phyloP scores from a whole-genome alignment of 768 basidiomycete species.

The Lactarius tabidus region DNA sequence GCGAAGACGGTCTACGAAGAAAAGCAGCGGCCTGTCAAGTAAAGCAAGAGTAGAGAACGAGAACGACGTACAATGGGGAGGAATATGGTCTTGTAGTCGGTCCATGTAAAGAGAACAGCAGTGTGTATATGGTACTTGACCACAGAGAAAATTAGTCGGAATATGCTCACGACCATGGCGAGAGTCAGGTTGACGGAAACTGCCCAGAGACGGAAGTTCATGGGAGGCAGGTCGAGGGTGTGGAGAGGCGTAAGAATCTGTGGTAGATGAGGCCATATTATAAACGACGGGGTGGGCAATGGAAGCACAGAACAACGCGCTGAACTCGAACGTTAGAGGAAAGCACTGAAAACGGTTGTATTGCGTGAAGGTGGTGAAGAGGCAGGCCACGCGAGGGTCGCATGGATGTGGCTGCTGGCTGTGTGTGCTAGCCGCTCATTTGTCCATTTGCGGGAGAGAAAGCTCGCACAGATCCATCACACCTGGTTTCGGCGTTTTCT shows the following conservation, averaged over 20 bases:
- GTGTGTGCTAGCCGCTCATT: constrained; percentile 18
- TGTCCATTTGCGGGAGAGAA: constrained; percentile 10
- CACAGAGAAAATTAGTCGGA: constrained; percentile 8
- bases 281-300: constrained; percentile 2
- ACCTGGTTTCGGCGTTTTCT: constrained; percentile 15
- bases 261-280: constrained; percentile 5
- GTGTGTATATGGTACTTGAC: constrained; percentile 25
- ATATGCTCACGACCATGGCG: constrained; percentile 2
- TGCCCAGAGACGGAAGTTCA: constrained; percentile 3
- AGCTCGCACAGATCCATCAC: background rate
- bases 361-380: constrained; percentile 12
- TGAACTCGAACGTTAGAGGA: constrained; percentile 13
- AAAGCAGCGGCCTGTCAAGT: background rate
- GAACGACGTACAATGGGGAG: constrained; percentile 29
- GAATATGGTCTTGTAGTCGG: constrained; percentile 33
- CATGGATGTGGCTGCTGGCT: constrained; percentile 1
- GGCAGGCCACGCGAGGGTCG: constrained; percentile 7
- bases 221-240: constrained; percentile 3
- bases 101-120: constrained; percentile 30
- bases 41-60: background rate
- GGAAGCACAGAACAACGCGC: constrained; percentile 5
- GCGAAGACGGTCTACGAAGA: constrained; percentile 23
- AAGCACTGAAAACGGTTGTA: background rate
- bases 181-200: background rate
- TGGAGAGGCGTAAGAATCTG: constrained; percentile 4